Percentiles rank a stretch among this genome's conserved stretches.
phyloP scores from a whole-genome alignment of 345 rosid species.

The Alliaria petiolata region DNA sequence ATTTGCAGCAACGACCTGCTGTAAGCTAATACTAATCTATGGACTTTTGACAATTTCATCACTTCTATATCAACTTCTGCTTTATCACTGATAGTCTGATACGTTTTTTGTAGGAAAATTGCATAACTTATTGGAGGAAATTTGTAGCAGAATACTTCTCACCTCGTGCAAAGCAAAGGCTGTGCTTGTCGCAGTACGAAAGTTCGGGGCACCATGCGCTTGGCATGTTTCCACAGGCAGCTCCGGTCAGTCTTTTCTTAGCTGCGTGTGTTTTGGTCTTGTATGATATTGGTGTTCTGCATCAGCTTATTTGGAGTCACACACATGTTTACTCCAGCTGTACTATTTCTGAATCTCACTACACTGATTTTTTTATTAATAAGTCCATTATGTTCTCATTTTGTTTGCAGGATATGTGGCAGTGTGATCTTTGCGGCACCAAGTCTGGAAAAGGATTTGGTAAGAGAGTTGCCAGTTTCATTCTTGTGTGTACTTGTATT shows the following conservation, averaged over 20 bases:
- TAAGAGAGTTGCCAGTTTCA: slow-evolving; percentile 13
- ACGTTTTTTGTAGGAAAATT: slow-evolving; percentile 56
- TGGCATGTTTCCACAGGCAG: slow-evolving; percentile 91
- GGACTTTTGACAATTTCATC: not conserved
- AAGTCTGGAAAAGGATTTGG: slow-evolving; percentile 40
- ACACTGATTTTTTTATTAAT: not conserved
- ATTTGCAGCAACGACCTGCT: slow-evolving; percentile 75
- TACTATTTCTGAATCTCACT: not conserved
- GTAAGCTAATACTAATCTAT: slow-evolving; percentile 42
- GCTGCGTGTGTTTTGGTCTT: not conserved
- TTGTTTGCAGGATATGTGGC: slow-evolving; percentile 35
- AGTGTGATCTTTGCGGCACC: slow-evolving; percentile 35
- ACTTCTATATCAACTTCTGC: not conserved
- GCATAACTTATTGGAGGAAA: slow-evolving; percentile 91
- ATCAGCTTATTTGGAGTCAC: not conserved
- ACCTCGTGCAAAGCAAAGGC: slow-evolving; percentile 89
- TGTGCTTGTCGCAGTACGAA: slow-evolving; percentile 86
- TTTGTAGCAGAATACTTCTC: slow-evolving; percentile 91
- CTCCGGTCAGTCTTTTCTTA: slow-evolving; percentile 58
- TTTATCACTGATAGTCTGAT: not conserved
- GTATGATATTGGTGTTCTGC: not conserved
- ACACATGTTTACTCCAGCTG: not conserved
- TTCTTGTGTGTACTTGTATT: not conserved
- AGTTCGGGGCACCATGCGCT: slow-evolving; percentile 87
- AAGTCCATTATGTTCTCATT: not conserved